phyloP scores from a whole-genome alignment of 441 rosid genomes.

The Eutrema salsugineum region DNA sequence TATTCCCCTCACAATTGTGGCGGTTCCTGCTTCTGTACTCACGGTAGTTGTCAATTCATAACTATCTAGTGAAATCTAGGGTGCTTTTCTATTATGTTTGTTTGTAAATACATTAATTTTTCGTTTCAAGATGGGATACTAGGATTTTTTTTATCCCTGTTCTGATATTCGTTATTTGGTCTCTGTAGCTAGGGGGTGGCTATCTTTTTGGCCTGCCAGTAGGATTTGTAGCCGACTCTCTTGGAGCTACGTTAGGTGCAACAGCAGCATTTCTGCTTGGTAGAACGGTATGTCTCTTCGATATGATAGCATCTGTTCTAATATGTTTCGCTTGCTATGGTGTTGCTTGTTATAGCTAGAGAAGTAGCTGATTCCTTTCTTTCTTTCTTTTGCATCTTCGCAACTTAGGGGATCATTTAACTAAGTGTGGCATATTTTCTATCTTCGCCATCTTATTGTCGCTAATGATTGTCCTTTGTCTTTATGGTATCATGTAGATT shows the following conservation, averaged over 20 bases:
- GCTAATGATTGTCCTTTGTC: not conserved
- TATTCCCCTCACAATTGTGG: constrained; percentile 89
- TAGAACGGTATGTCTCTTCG: constrained; percentile 46
- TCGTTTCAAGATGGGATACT: not conserved
- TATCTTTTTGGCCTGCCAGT: constrained; percentile 50
- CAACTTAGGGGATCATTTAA: not conserved
- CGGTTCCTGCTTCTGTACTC: constrained; percentile 97
- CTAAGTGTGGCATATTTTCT: not conserved
- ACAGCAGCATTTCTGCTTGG: constrained; percentile 60
- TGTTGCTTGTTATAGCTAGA: not conserved
- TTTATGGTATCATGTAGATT: constrained; percentile 36
- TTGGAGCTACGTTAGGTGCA: constrained; percentile 57
- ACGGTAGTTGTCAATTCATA: constrained; percentile 57
- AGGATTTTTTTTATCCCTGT: not conserved
- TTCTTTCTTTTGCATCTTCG: not conserved
- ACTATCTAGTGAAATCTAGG: not conserved
- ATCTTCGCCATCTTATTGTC: not conserved
- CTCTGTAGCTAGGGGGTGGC: constrained; percentile 54
- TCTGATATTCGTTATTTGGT: not conserved
- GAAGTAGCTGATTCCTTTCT: not conserved
- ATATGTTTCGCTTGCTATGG: not conserved
- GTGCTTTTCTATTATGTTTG: not conserved
- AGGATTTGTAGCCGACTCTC: constrained; percentile 56
- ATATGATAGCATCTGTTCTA: not conserved
- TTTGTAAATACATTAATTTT: not conserved